A percentile compares a stretch with the other conserved stretches of the same genome.
Evolutionary conservation across 1,284 basidiomycete genomes (phyloP).

Genomic region (Hortiboletus rubellus): DNA sequence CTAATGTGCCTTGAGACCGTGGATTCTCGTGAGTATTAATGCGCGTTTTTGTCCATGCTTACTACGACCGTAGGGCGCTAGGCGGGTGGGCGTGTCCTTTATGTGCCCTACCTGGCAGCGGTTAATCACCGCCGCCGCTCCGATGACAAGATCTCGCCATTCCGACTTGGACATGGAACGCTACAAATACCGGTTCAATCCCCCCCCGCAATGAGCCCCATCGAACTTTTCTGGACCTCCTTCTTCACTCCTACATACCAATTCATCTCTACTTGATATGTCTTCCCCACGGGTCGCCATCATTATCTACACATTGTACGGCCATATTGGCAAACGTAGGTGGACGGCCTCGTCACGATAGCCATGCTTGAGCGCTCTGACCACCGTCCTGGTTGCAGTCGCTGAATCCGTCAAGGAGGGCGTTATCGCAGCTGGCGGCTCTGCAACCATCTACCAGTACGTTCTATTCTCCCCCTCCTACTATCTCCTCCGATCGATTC

Average conservation of each 20-base stretch:
- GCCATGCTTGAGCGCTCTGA: not conserved
- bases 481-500: not conserved
- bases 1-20: not conserved
- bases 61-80: not conserved
- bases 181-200: slow-evolving; percentile 22
- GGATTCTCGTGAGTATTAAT: slow-evolving; percentile 15
- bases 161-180: not conserved
- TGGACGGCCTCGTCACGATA: not conserved
- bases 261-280: slow-evolving; percentile 15
- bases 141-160: slow-evolving; percentile 4
- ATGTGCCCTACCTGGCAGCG: slow-evolving; percentile 10
- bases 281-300: slow-evolving; percentile 42
- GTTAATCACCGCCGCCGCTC: not conserved
- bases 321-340: slow-evolving; percentile 45
- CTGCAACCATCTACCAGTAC: slow-evolving; percentile 47
- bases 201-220: not conserved
- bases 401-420: slow-evolving; percentile 53
- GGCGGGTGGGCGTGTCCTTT: slow-evolving; percentile 12
- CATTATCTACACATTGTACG: slow-evolving; percentile 51
- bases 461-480: slow-evolving; percentile 8
- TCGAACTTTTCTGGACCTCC: not conserved
- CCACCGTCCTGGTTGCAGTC: slow-evolving; percentile 29
- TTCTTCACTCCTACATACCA: not conserved
- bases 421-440: slow-evolving; percentile 48
- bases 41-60: slow-evolving; percentile 14